Percentiles rank a stretch among this genome's conserved stretches.
Evolutionary conservation across 768 basidiomycete genomes (phyloP).

Genomic region (Termitomyces sp.): DNA sequence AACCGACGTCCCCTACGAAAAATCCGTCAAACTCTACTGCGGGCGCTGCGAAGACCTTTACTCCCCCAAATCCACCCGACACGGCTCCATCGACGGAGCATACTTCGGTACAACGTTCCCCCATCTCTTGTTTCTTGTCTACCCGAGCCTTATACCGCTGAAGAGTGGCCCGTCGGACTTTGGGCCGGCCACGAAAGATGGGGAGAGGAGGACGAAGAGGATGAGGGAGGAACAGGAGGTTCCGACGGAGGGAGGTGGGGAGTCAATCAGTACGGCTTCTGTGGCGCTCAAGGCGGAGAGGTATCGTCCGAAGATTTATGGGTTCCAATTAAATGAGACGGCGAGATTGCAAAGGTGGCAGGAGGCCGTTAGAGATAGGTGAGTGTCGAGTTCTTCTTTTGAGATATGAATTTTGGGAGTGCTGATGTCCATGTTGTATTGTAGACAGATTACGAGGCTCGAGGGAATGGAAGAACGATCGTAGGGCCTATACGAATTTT

Average conservation of each 20-base stretch:
- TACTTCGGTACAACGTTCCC: constrained; percentile 99
- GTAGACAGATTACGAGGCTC: constrained; percentile 47
- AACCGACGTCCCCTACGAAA: constrained; percentile 96
- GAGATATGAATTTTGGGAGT: not conserved
- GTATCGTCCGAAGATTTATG: constrained; percentile 92
- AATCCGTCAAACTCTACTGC: constrained; percentile 98
- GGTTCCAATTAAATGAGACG: constrained; percentile 93
- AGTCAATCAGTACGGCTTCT: constrained; percentile 70
- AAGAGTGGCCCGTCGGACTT: constrained; percentile 54
- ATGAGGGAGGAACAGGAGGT: constrained; percentile 54
- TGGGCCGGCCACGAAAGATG: constrained; percentile 21
- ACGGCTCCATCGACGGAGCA: constrained; percentile 96
- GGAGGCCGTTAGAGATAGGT: constrained; percentile 88
- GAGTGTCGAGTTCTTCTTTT: constrained; percentile 18
- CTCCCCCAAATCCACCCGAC: constrained; percentile 93
- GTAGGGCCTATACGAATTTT: not conserved
- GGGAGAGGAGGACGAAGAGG: constrained; percentile 31
- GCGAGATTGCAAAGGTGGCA: constrained; percentile 96
- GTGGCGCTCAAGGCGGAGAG: constrained; percentile 89
- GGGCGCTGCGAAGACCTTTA: constrained; percentile 99
- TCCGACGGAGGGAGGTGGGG: constrained; percentile 56
- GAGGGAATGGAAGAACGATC: constrained; percentile 24
- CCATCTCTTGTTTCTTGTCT: constrained; percentile 95
- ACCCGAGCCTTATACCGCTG: constrained; percentile 86
- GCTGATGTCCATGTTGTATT: not conserved